A percentile compares a stretch with the other conserved stretches of the same genome.
Evolutionary conservation across 306 rosid species (phyloP).

Genomic region (Dryas octopetala): DNA sequence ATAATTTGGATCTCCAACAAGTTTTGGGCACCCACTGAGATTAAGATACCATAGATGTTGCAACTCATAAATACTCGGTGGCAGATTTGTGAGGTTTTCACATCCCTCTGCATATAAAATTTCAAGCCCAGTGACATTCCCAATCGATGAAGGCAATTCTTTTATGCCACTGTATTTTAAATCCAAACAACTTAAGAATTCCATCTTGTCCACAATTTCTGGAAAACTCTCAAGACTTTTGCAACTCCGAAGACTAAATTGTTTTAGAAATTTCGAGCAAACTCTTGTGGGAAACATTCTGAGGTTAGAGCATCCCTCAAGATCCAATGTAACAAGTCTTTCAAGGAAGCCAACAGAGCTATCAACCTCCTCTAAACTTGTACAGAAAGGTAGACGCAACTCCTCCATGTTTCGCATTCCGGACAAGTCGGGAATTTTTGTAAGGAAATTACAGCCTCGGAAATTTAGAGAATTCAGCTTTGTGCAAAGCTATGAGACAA

Average conservation of each 20-base stretch:
- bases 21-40: not conserved
- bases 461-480: not conserved
- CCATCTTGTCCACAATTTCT: not conserved
- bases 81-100: not conserved
- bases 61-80: not conserved
- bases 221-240: not conserved
- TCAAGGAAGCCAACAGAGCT: not conserved
- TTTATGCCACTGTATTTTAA: too few species aligned
- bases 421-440: not conserved
- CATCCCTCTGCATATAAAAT: accelerated
- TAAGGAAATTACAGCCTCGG: accelerated
- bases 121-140: not conserved
- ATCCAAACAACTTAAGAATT: too few species aligned
- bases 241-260: not conserved
- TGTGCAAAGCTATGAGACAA: not conserved
- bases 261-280: not conserved
- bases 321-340: not conserved
- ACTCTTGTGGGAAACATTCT: constrained; percentile 3
- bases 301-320: accelerated
- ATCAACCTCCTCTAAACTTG: not conserved
- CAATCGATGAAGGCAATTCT: not conserved
- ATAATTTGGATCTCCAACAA: not conserved
- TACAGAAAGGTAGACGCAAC: not conserved
- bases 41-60: not conserved
- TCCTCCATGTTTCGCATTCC: too few species aligned